Conservation (phyloP, 1,284 basidiomycete genomes). For the Caloboletus inedulis region DNA sequence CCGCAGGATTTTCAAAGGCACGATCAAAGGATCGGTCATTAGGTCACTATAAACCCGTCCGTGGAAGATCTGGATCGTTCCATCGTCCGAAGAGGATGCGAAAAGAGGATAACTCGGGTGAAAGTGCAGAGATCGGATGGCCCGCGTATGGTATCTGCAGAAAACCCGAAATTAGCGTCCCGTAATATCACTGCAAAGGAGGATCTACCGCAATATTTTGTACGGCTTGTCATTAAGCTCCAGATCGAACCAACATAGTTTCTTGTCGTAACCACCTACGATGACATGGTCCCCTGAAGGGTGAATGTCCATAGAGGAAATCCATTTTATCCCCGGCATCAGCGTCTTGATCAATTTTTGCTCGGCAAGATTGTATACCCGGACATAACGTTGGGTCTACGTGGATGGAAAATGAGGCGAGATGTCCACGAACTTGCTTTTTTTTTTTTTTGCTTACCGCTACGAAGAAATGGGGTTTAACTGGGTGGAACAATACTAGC, state of each 20-base stretch:
- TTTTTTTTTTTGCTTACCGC: slow-evolving; percentile 66
- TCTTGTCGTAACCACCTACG: slow-evolving; percentile 96
- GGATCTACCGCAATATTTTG: slow-evolving; percentile 81
- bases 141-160: slow-evolving; percentile 85
- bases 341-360: slow-evolving; percentile 93
- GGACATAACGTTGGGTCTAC: slow-evolving; percentile 93
- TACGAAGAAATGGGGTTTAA: slow-evolving; percentile 95
- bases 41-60: slow-evolving; percentile 91
- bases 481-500: slow-evolving; percentile 91
- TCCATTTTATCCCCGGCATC: slow-evolving; percentile 93
- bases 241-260: slow-evolving; percentile 98
- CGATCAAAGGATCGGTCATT: slow-evolving; percentile 94
- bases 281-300: slow-evolving; percentile 95
- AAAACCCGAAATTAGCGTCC: slow-evolving; percentile 14
- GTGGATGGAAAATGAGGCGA: slow-evolving; percentile 12
- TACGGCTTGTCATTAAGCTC: slow-evolving; percentile 95
- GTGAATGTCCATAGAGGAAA: slow-evolving; percentile 95
- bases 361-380: slow-evolving; percentile 92
- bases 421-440: slow-evolving; percentile 1
- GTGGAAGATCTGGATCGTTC: slow-evolving; percentile 96
- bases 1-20: slow-evolving; percentile 93
- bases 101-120: slow-evolving; percentile 95
- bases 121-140: slow-evolving; percentile 89
- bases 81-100: slow-evolving; percentile 94
- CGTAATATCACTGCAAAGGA: not conserved